Evolutionary conservation across 1,284 basidiomycete genomes (phyloP), one percentile per base, ranked within the genome.

Genomic region (Cutaneotrichosporon cutaneum): DNA sequence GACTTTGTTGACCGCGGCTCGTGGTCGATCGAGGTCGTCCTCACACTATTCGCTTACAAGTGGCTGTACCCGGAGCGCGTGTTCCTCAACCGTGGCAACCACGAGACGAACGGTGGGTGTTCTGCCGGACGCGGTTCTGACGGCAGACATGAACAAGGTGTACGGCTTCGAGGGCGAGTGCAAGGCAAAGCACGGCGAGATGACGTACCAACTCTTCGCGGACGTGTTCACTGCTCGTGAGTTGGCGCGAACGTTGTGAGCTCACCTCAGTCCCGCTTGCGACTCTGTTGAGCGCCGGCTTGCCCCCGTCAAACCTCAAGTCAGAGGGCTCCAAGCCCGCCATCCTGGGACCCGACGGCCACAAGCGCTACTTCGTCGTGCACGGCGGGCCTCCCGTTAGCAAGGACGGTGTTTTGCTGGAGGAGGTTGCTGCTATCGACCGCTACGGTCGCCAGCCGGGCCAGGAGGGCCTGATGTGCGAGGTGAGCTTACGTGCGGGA

Each of bases 151-250:
- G 84, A 86, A 86, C 78, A 83, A 84, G 73, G 81, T 91, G 18
- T 95, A 96, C 78, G 93, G 94, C 2, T 97, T 98, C 71, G 94
- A 97, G 78, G 94, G 94, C 51, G 95, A 99, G 81, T 92, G 89
- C 58, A 96, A 95, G 77, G 89, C 93, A 72, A 95, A 96, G 77
- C 91, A 94, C 72, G 92, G 92, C 39, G 92, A 95, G 72, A 87
- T 92, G 77, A 90, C 90, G 0, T 94, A 73, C 72, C 94, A 83
- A 88, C 85, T 97, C 32, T 95, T 96, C 72, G 88, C 93, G 18
- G 87, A 96, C 74, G 87, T 92, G 45, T 97, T 97, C 81, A 94
- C 92, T 16, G 84, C 88, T 26, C 82, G 92, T 94, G 71, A 80
- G 89, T 82, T 21, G 32, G n/a, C 18, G 5, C 7, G 30, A 6